These are phyloP conservation scores for Primulina tabacum DNA, from an alignment of 257 asterid genomes.

Conservation along the genomic window DNA sequence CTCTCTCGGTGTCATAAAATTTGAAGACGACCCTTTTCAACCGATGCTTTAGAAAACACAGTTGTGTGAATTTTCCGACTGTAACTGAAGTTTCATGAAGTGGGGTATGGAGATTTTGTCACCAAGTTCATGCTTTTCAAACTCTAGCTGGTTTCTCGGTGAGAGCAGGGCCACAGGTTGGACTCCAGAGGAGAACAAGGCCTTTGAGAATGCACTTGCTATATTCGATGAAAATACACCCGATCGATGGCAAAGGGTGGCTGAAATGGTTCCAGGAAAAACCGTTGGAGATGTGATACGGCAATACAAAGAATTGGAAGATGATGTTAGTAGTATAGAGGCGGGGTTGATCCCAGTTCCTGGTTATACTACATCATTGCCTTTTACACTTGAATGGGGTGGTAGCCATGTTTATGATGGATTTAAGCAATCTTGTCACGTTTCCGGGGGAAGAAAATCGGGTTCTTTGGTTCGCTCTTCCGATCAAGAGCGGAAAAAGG, in stretches of 20 bases:
- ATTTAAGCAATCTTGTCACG: slow-evolving; percentile 39
- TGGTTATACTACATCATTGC: slow-evolving; percentile 54
- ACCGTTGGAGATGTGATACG: slow-evolving; percentile 68
- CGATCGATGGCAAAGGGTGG: slow-evolving; percentile 86
- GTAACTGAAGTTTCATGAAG: slow-evolving; percentile 33
- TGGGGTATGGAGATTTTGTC: slow-evolving; percentile 83
- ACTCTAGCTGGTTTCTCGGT: slow-evolving; percentile 55
- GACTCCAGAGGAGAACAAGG: slow-evolving; percentile 87
- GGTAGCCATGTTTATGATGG: slow-evolving; percentile 42
- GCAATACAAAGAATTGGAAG: slow-evolving; percentile 78
- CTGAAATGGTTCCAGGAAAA: slow-evolving; percentile 90
- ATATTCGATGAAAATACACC: slow-evolving; percentile 77
- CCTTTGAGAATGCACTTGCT: slow-evolving; percentile 89
- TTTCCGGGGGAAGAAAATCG: slow-evolving; percentile 44
- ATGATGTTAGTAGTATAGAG: slow-evolving; percentile 83
- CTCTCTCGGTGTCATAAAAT: slow-evolving; percentile 26
- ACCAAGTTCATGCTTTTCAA: slow-evolving; percentile 53
- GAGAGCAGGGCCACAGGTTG: slow-evolving; percentile 56
- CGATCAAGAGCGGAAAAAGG: slow-evolving; percentile 89
- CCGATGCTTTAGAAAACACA: slow-evolving; percentile 6
- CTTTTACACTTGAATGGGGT: slow-evolving; percentile 88
- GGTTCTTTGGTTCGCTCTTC: slow-evolving; percentile 44
- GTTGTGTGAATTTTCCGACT: background rate
- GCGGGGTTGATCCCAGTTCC: slow-evolving; percentile 84
- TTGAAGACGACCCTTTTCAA: background rate